Conservation (phyloP, 345 rosid species). For the Citrus reticulata region DNA sequence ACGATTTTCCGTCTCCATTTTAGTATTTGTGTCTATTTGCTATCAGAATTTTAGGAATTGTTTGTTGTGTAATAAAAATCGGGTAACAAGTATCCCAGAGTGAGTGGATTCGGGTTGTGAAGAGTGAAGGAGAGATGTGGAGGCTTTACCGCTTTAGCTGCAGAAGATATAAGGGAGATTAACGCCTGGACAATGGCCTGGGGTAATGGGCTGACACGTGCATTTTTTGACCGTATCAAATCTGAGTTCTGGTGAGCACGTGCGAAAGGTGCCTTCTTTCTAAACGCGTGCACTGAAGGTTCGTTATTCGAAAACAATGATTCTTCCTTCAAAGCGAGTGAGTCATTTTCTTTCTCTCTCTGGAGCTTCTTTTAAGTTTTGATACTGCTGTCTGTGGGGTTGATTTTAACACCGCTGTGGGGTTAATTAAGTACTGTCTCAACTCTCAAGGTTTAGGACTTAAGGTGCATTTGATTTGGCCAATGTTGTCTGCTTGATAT, state of each 20-base stretch:
- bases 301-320: slow-evolving; percentile 15
- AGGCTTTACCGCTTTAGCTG: not conserved
- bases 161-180: not conserved
- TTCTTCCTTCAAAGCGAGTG: not conserved
- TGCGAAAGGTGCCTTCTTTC: slow-evolving; percentile 33
- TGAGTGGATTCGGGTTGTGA: not conserved
- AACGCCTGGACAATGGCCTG: slow-evolving; percentile 25
- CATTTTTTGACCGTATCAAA: slow-evolving; percentile 16
- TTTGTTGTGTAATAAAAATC: not conserved
- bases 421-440: not conserved
- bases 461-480: not conserved
- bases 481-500: not conserved
- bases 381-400: not conserved
- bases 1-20: slow-evolving; percentile 43
- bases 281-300: slow-evolving; percentile 44
- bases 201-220: slow-evolving; percentile 38
- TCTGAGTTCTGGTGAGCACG: slow-evolving; percentile 28
- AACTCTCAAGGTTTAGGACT: too few relatives aligned
- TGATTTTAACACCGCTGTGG: not conserved
- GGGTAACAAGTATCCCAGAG: not conserved
- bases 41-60: slow-evolving; percentile 6
- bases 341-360: not conserved
- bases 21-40: not conserved
- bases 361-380: not conserved
- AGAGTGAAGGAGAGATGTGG: not conserved